These are phyloP conservation scores for Talaromyces funiculosus DNA, from an alignment of 2,329 filamentous ascomycete genomes.

Conservation along the genomic window DNA sequence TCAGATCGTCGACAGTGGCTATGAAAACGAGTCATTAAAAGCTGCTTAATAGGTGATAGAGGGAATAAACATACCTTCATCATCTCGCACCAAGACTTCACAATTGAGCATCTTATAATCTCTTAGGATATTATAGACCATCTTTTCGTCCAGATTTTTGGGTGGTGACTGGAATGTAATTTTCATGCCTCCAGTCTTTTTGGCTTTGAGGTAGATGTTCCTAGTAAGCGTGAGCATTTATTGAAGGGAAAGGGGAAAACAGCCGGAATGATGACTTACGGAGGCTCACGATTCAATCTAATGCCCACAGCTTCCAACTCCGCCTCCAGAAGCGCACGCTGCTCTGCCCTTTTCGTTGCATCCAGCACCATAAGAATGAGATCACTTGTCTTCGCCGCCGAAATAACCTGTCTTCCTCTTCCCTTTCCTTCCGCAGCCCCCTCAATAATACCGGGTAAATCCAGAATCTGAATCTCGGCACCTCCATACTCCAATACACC, in stretches of 20 bases:
- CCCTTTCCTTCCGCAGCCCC: slow-evolving; percentile 94
- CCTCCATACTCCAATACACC: slow-evolving; percentile 97
- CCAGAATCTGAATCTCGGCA: slow-evolving; percentile 94
- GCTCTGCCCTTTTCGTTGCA: slow-evolving; percentile 92
- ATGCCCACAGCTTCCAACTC: slow-evolving; percentile 96
- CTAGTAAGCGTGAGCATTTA: slow-evolving; percentile 38
- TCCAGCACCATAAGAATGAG: slow-evolving; percentile 95
- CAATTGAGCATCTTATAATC: slow-evolving; percentile 99
- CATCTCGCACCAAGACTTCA: slow-evolving; percentile 91
- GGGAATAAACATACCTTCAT: slow-evolving; percentile 54
- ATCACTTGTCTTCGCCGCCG: slow-evolving; percentile 96
- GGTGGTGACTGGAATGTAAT: slow-evolving; percentile 90
- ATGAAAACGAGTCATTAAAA: not conserved
- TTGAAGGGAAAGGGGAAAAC: no score
- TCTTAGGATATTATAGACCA: slow-evolving; percentile 93
- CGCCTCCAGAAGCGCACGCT: slow-evolving; percentile 79
- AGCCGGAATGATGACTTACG: slow-evolving; percentile 51
- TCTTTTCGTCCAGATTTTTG: slow-evolving; percentile 91
- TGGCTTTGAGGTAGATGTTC: slow-evolving; percentile 94
- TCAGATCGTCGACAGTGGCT: slow-evolving; percentile 95
- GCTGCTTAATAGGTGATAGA: not conserved
- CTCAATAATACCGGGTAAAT: slow-evolving; percentile 97
- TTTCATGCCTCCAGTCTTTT: slow-evolving; percentile 97
- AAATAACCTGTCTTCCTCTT: slow-evolving; percentile 91
- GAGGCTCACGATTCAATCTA: slow-evolving; percentile 81